A percentile compares a stretch with the other conserved stretches of the same genome.
Conservation (phyloP, 495 filamentous ascomycete species). For the Chlorociboria aeruginascens region DNA sequence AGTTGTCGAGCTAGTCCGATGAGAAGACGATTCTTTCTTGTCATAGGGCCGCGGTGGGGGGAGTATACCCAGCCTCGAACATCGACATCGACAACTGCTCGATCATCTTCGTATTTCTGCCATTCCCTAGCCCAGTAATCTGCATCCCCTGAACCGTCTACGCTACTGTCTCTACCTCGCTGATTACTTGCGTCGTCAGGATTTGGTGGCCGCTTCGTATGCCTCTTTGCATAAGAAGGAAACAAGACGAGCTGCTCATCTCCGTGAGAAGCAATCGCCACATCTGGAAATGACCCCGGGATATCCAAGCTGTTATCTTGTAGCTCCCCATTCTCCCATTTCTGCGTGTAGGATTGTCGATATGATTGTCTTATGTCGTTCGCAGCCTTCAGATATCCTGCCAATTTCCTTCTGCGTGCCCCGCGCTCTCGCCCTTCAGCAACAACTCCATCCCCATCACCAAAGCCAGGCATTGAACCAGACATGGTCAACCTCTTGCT, state of each 20-base stretch:
- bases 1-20: slow-evolving; percentile 73
- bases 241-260: slow-evolving; percentile 91
- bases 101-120: slow-evolving; percentile 59
- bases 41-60: slow-evolving; percentile 78
- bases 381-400: slow-evolving; percentile 76
- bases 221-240: slow-evolving; percentile 67
- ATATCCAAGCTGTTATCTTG: slow-evolving; percentile 47
- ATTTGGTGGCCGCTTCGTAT: slow-evolving; percentile 34
- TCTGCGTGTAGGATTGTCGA: slow-evolving; percentile 60
- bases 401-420: slow-evolving; percentile 63
- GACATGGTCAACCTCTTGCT: slow-evolving; percentile 17
- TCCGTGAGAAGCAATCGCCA: slow-evolving; percentile 62
- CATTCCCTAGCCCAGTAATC: slow-evolving; percentile 61
- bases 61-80: slow-evolving; percentile 85
- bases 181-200: slow-evolving; percentile 13
- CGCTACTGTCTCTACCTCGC: slow-evolving; percentile 8
- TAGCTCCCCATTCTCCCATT: slow-evolving; percentile 38
- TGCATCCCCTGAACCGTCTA: slow-evolving; percentile 31
- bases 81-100: slow-evolving; percentile 83
- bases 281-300: slow-evolving; percentile 72
- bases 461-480: slow-evolving; percentile 10
- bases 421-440: slow-evolving; percentile 43
- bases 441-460: slow-evolving; percentile 10
- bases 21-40: slow-evolving; percentile 71
- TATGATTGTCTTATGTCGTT: slow-evolving; percentile 88